phyloP scores from a whole-genome alignment of 2,329 filamentous ascomycete genomes.

The Penicillium sclerotigenum region DNA sequence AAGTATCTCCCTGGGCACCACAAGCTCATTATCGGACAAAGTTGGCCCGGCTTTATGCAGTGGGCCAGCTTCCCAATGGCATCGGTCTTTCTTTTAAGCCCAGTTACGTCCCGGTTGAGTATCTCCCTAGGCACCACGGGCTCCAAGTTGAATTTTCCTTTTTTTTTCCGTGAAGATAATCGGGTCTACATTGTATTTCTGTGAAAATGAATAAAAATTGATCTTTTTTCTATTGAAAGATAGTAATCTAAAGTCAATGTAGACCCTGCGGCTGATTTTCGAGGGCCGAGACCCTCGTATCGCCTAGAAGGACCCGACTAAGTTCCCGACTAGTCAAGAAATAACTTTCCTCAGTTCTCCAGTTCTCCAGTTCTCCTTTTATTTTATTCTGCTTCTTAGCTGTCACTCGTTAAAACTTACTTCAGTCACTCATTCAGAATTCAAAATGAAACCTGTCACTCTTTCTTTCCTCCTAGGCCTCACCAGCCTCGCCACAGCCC shows the following conservation, averaged over 20 bases:
- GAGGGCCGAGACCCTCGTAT: background rate
- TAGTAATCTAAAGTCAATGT: background rate
- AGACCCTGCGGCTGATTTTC: background rate
- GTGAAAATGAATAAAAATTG: background rate
- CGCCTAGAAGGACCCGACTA: background rate
- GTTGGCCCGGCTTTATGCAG: no score
- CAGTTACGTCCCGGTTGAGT: background rate
- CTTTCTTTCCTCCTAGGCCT: slow-evolving; percentile 19
- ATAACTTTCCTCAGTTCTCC: background rate
- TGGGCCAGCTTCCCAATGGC: background rate
- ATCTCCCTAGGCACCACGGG: background rate
- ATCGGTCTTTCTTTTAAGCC: background rate
- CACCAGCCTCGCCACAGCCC: slow-evolving; percentile 15
- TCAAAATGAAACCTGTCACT: slow-evolving; percentile 22
- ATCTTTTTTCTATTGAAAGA: background rate
- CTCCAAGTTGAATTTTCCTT: background rate
- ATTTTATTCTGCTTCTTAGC: background rate
- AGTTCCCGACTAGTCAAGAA: background rate
- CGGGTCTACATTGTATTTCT: background rate
- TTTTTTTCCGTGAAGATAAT: background rate
- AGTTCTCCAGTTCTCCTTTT: background rate
- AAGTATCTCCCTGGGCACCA: background rate
- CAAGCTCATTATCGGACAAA: background rate
- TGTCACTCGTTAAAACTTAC: slow-evolving; percentile 6
- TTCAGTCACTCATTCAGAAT: background rate